Conservation (phyloP, 495 filamentous ascomycete genomes). For the Annulohypoxylon stygium region DNA sequence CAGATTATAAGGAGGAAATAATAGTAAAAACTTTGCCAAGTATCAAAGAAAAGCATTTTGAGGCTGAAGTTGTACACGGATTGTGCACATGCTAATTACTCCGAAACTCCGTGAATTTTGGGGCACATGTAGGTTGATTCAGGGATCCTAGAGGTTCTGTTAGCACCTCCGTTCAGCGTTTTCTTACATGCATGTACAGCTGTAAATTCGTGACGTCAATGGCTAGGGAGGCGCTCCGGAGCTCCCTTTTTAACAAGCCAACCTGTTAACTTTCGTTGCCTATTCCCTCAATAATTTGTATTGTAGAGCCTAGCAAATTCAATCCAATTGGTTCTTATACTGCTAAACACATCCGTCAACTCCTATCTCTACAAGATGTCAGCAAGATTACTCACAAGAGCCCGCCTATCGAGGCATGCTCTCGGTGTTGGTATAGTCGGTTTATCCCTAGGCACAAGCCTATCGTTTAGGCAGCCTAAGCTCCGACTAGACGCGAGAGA, state of each 20-base stretch:
- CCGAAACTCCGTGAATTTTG: slow-evolving; percentile 24
- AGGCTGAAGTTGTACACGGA: slow-evolving; percentile 5
- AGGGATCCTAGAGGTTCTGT: slow-evolving; percentile 26
- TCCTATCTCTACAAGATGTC: slow-evolving; percentile 21
- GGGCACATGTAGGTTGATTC: slow-evolving; percentile 25
- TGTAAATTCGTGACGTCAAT: slow-evolving; percentile 39
- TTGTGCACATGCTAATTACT: not conserved
- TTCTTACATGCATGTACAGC: not conserved
- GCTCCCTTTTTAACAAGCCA: slow-evolving; percentile 10
- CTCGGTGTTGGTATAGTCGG: slow-evolving; percentile 44
- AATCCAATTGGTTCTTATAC: not conserved
- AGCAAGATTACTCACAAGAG: slow-evolving; percentile 32
- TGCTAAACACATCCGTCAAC: not conserved
- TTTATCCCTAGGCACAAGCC: slow-evolving; percentile 45
- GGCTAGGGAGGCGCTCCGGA: slow-evolving; percentile 27
- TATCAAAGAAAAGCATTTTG: not conserved
- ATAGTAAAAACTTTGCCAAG: not conserved
- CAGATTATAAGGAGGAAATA: slow-evolving; percentile 11
- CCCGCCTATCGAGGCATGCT: slow-evolving; percentile 32
- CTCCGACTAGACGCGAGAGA: slow-evolving; percentile 37
- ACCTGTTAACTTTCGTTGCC: not conserved
- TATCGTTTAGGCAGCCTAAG: slow-evolving; percentile 39
- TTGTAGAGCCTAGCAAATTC: not conserved
- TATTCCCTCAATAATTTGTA: not conserved
- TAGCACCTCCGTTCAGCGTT: slow-evolving; percentile 1